A percentile compares a stretch with the other conserved stretches of the same genome.
Evolutionary conservation across 2,329 filamentous ascomycete genomes (phyloP).

Genomic region (Phaeosphaeriaceae sp.): DNA sequence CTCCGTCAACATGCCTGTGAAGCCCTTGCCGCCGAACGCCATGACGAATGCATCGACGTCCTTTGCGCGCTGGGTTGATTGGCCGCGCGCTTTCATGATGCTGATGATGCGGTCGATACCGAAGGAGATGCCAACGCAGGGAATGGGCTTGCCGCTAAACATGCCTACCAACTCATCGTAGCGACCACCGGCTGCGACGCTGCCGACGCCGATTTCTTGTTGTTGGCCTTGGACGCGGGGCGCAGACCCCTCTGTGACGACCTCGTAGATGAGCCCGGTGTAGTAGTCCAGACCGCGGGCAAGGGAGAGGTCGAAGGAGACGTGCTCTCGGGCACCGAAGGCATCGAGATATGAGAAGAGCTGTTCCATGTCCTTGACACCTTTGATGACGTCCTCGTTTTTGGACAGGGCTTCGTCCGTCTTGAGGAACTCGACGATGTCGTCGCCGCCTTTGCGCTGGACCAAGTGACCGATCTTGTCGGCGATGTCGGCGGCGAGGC

Average conservation of each 20-base stretch:
- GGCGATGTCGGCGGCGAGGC: slow-evolving; percentile 76
- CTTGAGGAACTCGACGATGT: slow-evolving; percentile 65
- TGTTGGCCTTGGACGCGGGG: slow-evolving; percentile 49
- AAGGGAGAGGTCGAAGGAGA: slow-evolving; percentile 90
- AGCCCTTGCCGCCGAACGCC: slow-evolving; percentile 89
- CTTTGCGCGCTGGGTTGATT: slow-evolving; percentile 68
- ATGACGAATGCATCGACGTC: slow-evolving; percentile 94
- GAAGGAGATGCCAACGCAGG: slow-evolving; percentile 91
- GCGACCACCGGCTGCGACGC: slow-evolving; percentile 86
- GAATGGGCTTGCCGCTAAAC: slow-evolving; percentile 90
- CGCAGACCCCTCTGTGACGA: slow-evolving; percentile 82
- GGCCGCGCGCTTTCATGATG: slow-evolving; percentile 81
- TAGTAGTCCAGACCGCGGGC: slow-evolving; percentile 94
- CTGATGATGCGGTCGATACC: slow-evolving; percentile 96
- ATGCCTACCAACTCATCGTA: slow-evolving; percentile 95
- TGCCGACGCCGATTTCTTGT: slow-evolving; percentile 75
- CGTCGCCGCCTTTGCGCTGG: slow-evolving; percentile 75
- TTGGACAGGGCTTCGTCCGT: slow-evolving; percentile 54
- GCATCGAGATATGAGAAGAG: slow-evolving; percentile 84
- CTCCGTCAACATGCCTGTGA: slow-evolving; percentile 80
- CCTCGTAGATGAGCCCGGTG: slow-evolving; percentile 89
- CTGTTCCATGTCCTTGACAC: slow-evolving; percentile 80
- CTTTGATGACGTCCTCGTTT: slow-evolving; percentile 73
- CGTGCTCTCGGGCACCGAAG: slow-evolving; percentile 73
- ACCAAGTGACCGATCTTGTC: slow-evolving; percentile 89